A percentile compares a stretch with the other conserved stretches of the same genome.
These are phyloP conservation scores for Xylariales sp. DNA, from an alignment of 2,329 filamentous ascomycete species.

Conservation along the genomic window DNA sequence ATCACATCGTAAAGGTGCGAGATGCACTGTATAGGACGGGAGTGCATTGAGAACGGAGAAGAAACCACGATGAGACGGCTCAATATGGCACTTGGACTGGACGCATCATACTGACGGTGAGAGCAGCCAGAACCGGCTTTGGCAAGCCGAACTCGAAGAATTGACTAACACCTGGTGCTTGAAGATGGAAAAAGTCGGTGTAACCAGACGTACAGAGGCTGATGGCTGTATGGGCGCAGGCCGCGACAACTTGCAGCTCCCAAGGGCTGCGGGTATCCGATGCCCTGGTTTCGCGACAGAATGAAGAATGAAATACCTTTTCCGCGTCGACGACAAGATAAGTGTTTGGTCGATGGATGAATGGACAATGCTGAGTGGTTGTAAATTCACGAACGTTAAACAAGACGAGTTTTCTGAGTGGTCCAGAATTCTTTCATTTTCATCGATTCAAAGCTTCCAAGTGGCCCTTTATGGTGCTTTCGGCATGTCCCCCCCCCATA, in stretches of 20 bases:
- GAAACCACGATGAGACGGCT: background rate
- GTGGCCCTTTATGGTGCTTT: too few relatives aligned
- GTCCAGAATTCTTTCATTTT: background rate
- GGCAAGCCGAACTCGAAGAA: background rate
- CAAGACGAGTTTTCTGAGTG: background rate
- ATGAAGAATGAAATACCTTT: background rate
- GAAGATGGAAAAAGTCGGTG: slow-evolving; percentile 6
- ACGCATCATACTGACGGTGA: slow-evolving; percentile 3
- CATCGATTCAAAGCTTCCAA: background rate
- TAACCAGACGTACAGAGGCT: slow-evolving; percentile 6
- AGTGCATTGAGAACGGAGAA: slow-evolving; percentile 3
- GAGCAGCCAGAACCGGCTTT: background rate
- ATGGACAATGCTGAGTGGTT: too few relatives aligned
- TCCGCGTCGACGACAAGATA: background rate
- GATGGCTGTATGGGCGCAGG: background rate
- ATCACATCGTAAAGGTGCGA: slow-evolving; percentile 2
- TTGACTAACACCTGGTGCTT: background rate
- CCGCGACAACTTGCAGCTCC: background rate
- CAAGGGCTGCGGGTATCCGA: slow-evolving; percentile 2
- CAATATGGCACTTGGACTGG: background rate
- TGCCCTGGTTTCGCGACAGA: slow-evolving; percentile 2
- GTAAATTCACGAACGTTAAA: background rate
- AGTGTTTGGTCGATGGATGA: too few relatives aligned
- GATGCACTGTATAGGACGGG: slow-evolving; percentile 2
- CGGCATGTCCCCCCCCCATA: too few relatives aligned